Base-by-base conservation (phyloP, 108 stramenopile genomes). In the Pseudonitzschia delicatissima region DNA sequence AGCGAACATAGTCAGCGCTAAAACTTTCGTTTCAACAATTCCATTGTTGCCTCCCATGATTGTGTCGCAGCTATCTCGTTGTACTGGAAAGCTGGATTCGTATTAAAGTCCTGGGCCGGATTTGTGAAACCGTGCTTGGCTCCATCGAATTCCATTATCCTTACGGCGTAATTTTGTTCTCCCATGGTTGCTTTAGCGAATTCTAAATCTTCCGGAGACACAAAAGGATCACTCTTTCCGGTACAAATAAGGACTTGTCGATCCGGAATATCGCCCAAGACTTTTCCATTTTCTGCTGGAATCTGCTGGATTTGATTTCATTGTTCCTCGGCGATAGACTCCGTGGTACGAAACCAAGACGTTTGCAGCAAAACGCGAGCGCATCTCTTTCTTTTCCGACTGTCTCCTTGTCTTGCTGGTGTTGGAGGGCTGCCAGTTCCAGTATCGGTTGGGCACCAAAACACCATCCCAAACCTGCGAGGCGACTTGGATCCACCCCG, bases 71-170 rank as follows among this genome's bases (percentile, higher is more conserved):
- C 68, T 21, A 62, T 35, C 21, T 63, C 69, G 58, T 90, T 70
- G 50, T 80, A 90, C 18, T 57, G 74, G 78, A 91, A 91, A 12
- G 86, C 81, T 39, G 58, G 60, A 55, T 78, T 84, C 4, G 57
- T 44, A 49, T 91, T 91, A 60, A 60, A 84, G 32, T 69, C 70
- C 76, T 91, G 90, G 0, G 87, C 90, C 35, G 90, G 87, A 75
- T 91, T 91, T 3, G 83, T 87, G 64, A 86, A 91, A 13, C 90
- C 90, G 64, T 91, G 90, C 39, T 65, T 78, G n/a, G 82, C 81
- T 13, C 67, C 64, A 12, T 77, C 67, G 20, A 83, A 64, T 35
- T 71, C 48, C 53, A 79, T 42, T 1, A 83, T 45, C 3, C 35
- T 34, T 5, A 70, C 68, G 11, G 62, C 27, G 51, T 73, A 64